Evolutionary conservation across 495 filamentous ascomycete genomes (phyloP).

Genomic region (Penicillium fimorum): DNA sequence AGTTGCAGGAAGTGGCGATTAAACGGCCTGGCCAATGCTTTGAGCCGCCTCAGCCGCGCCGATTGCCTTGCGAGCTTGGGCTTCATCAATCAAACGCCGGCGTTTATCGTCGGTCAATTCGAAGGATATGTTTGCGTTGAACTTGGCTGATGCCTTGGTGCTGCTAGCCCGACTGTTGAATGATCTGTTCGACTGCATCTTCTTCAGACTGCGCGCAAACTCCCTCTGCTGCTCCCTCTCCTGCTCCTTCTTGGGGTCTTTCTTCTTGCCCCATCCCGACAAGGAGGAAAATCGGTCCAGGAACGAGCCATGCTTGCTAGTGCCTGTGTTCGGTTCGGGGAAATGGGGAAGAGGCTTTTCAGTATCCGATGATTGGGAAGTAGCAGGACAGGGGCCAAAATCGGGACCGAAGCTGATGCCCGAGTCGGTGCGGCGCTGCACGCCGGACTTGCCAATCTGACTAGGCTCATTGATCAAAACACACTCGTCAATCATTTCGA

Average conservation of each 20-base stretch:
- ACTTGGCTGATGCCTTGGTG: slow-evolving; percentile 25
- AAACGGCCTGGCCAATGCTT: slow-evolving; percentile 4
- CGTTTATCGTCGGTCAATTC: slow-evolving; percentile 51
- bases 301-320: slow-evolving; percentile 44
- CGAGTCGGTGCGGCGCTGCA: slow-evolving; percentile 48
- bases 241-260: slow-evolving; percentile 34
- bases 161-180: slow-evolving; percentile 28
- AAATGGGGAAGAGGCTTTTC: slow-evolving; percentile 52
- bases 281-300: slow-evolving; percentile 54
- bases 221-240: not conserved
- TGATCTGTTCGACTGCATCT: slow-evolving; percentile 47
- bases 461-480: slow-evolving; percentile 46
- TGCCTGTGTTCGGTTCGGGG: slow-evolving; percentile 25
- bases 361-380: not conserved
- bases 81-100: slow-evolving; percentile 49
- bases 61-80: slow-evolving; percentile 39
- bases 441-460: slow-evolving; percentile 37
- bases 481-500: slow-evolving; percentile 62
- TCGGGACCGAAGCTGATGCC: slow-evolving; percentile 58
- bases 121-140: slow-evolving; percentile 32
- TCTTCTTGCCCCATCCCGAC: slow-evolving; percentile 11
- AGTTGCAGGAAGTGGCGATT: not conserved
- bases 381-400: slow-evolving; percentile 38
- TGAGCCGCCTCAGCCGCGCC: not conserved
- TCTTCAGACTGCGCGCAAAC: slow-evolving; percentile 38